These are phyloP conservation scores for Scedosporium dehoogii DNA, from an alignment of 2,329 filamentous ascomycete genomes.

Conservation along the genomic window DNA sequence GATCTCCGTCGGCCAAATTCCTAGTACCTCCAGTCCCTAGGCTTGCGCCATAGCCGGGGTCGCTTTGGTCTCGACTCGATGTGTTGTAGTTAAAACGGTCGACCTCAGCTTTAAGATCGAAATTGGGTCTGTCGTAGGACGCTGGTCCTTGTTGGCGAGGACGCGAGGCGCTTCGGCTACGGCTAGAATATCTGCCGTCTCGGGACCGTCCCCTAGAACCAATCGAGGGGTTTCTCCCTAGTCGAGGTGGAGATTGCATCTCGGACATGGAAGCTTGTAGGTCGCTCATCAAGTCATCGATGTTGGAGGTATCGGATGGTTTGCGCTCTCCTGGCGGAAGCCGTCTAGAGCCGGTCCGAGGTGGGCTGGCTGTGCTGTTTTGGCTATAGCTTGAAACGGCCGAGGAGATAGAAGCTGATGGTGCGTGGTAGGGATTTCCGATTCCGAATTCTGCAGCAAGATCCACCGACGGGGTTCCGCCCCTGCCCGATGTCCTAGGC, in stretches of 20 bases:
- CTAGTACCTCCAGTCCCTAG: not conserved
- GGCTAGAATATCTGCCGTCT: conserved; percentile 1
- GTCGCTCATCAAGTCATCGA: conserved; percentile 46
- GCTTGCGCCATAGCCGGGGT: not conserved
- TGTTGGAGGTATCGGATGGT: conserved; percentile 32
- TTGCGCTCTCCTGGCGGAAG: conserved; percentile 18
- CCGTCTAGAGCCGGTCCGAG: not conserved
- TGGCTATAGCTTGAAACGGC: conserved; percentile 7
- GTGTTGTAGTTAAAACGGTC: conserved; percentile 3
- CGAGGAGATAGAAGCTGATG: conserved; percentile 26
- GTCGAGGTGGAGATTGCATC: conserved; percentile 18
- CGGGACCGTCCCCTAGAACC: conserved; percentile 1
- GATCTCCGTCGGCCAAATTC: not conserved
- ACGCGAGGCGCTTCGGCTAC: conserved; percentile 3
- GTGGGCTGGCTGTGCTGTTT: conserved; percentile 1
- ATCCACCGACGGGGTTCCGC: conserved; percentile 34
- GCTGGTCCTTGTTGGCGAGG: not conserved
- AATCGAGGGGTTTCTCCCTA: conserved; percentile 3
- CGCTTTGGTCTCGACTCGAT: not conserved
- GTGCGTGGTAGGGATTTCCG: conserved; percentile 54
- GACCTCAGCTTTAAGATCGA: conserved; percentile 1
- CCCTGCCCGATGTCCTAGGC: conserved; percentile 27
- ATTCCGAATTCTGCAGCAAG: conserved; percentile 50
- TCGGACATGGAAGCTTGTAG: conserved; percentile 41
- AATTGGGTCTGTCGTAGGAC: not conserved